Evolutionary conservation across 441 rosid genomes (phyloP).

Genomic region (Populus tomentosa): DNA sequence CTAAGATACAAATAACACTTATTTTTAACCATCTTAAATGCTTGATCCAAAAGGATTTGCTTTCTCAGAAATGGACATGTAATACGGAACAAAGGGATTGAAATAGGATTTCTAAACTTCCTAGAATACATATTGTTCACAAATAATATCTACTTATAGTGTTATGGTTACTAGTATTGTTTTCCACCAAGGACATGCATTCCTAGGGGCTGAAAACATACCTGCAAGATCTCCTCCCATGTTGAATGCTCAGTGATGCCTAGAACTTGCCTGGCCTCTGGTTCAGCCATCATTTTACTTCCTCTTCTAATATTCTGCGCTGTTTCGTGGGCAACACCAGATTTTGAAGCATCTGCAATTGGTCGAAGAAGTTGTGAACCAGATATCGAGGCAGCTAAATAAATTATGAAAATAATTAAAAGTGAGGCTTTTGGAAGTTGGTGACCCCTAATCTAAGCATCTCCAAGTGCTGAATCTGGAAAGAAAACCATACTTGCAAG

Average conservation of each 20-base stretch:
- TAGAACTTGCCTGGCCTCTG: conserved; percentile 79
- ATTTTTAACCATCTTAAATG: not conserved
- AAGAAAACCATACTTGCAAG: conserved; percentile 49
- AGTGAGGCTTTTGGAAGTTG: not conserved
- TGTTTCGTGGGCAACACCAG: conserved; percentile 74
- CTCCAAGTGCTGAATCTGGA: not conserved
- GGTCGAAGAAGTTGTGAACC: not conserved
- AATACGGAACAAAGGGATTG: not conserved
- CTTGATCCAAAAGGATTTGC: not conserved
- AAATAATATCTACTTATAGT: not conserved
- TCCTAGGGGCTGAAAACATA: not conserved
- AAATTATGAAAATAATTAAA: not conserved
- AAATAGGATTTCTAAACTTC: not conserved
- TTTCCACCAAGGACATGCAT: not conserved
- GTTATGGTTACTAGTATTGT: not conserved
- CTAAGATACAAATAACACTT: not conserved
- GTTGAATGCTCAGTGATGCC: conserved; percentile 55
- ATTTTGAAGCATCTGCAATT: conserved; percentile 67
- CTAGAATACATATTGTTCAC: not conserved
- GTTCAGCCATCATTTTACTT: conserved; percentile 60
- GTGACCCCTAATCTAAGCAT: not conserved
- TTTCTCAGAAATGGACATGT: not conserved
- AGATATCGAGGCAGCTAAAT: not conserved
- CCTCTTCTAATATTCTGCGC: conserved; percentile 58
- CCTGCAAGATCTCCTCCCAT: conserved; percentile 81